A percentile compares a stretch with the other conserved stretches of the same genome.
These are phyloP conservation scores for Crithidia thermophila DNA, from an alignment of 208 protist genomes.

Conservation along the genomic window DNA sequence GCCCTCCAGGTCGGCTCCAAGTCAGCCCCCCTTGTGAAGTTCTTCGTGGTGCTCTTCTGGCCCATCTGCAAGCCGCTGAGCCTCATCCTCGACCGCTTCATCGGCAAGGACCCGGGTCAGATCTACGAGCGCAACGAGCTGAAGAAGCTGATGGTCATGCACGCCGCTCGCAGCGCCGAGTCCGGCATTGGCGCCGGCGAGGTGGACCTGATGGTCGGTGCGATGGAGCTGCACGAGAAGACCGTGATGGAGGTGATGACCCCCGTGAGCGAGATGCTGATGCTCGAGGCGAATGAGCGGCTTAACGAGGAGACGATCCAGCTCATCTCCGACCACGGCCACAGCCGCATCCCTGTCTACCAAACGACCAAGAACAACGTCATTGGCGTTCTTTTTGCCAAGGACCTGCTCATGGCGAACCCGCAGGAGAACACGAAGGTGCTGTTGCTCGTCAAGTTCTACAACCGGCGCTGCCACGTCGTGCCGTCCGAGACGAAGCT, in stretches of 20 bases:
- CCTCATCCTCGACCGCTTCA: constrained; percentile 90
- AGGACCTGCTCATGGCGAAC: constrained; percentile 96
- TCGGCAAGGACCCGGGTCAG: constrained; percentile 94
- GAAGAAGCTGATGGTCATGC: constrained; percentile 96
- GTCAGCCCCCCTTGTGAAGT: constrained; percentile 90
- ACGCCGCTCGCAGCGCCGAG: constrained; percentile 86
- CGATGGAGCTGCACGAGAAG: constrained; percentile 95
- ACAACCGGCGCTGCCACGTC: constrained; percentile 89
- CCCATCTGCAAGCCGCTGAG: constrained; percentile 94
- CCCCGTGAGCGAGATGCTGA: constrained; percentile 92
- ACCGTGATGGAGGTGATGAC: constrained; percentile 95
- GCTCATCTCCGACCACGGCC: constrained; percentile 91
- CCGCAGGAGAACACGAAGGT: constrained; percentile 94
- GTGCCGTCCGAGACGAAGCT: constrained; percentile 92
- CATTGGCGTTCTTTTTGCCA: constrained; percentile 91
- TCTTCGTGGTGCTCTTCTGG: constrained; percentile 95
- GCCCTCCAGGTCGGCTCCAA: constrained; percentile 93
- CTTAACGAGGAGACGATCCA: constrained; percentile 93
- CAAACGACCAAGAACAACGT: constrained; percentile 92
- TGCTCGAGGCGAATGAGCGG: constrained; percentile 91
- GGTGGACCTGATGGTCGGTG: constrained; percentile 93
- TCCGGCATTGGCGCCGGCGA: constrained; percentile 89
- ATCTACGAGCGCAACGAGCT: constrained; percentile 96
- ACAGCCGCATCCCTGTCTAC: constrained; percentile 95
- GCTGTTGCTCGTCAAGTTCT: constrained; percentile 93